Evolutionary conservation across 345 rosid species (phyloP), one percentile per base, ranked within the genome.

Genomic region (Geranium brycei): DNA sequence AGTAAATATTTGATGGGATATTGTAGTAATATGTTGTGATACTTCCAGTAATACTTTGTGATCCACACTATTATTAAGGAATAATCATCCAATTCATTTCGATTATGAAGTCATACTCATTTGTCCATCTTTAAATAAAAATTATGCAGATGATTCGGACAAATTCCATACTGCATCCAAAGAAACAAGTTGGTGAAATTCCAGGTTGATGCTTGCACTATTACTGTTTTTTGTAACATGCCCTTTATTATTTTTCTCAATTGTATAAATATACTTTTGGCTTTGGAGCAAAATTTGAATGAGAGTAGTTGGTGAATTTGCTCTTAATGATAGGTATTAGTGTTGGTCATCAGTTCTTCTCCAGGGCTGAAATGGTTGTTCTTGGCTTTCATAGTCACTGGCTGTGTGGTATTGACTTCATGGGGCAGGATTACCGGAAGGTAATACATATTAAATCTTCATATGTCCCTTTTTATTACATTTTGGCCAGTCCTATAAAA

Each of bases 281-380:
- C 5, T 31, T 30, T 31, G 14, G 19, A 35, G 35, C 13, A 13
- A 58, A 65, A 18, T 30, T 57, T 15, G 51, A 40, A 57, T 7
- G 51, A 51, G 65, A 30, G 41, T 35, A 13, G 53, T 47, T 47
- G 13, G 61, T 62, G 59, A 38, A 31, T 12, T 31, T 59, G 13
- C 61, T 63, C 19, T 35, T 72, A 58, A 63, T 83, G 75, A 38
- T 73, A 93, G 99, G 99, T 65, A 76, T 93, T 68, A 71, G 78
- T 19, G 96, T 88, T 61, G 99, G 99, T 40, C 92, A 90, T 69
- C 91, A 75, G 51, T 93, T 93, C 63, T 93, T 76, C 69, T 93
- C 99, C 61, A 77, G 99, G 66, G 91, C 95, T 60, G 97, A 90
- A 81, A 93, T 93, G 97, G 87, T 79, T 63, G 97, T 76, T 17